Base-by-base conservation (phyloP, 495 filamentous ascomycete species). In the Lasiosphaeris hirsuta region DNA sequence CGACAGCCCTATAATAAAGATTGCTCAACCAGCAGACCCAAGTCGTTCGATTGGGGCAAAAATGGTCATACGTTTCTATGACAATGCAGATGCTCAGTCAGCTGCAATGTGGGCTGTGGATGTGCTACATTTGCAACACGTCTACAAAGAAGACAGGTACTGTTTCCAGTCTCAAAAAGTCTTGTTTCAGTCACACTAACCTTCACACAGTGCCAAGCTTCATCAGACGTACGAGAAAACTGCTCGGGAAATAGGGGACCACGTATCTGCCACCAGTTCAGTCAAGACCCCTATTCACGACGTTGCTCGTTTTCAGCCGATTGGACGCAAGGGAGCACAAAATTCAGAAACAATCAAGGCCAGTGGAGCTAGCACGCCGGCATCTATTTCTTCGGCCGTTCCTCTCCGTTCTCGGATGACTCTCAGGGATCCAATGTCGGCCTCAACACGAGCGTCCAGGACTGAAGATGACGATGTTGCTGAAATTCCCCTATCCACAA, bases 1-100 rank as follows among this genome's bases (percentile, higher is more conserved):
- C 10, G 34, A 59, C 0, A 49, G 49, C 19, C 34, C 15, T 7
- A 35, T 51, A 23, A 46, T 68, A 56, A 68, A 57, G 39, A 30
- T 68, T n/a, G 17, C 1, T 8, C 65, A 63, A 36, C 1, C 60
- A 35, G 37, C 1, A 4, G 60, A 68, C 7, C n/a, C 43, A 4
- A 18, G 35, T 2, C 10, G 10, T 1, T 13, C 23, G 0, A 56
- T 60, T 30, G 63, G 58, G 8, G 0, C 8, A 0, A 13, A 35
- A 13, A 9, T 68, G 61, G 7, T 62, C 0, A 30, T 68, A 5
- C 37, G 49, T 5, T 56, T 65, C 11, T 10, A 1, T 10, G 50
- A 23, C 36, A 18, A 11, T 33, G 40, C 11, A 0, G 58, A 63
- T 10, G 63, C 60, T 4, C 13, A 5, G 4, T 13, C 10, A 14